phyloP scores from a whole-genome alignment of 345 rosid species.

The Camelina hispida region DNA sequence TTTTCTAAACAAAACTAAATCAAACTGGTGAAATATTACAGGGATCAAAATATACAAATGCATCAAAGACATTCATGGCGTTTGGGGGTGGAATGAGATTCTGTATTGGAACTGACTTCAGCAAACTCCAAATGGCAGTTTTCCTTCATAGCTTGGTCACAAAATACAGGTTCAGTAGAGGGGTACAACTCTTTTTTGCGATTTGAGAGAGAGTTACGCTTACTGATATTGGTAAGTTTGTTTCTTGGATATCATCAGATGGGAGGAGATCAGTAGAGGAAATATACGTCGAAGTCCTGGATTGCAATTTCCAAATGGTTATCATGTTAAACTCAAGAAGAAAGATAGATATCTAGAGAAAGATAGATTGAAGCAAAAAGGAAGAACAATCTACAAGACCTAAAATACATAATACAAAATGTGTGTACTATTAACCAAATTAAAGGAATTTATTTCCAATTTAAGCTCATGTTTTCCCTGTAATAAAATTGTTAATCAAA shows the following conservation, averaged over 20 bases:
- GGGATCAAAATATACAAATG: conserved; percentile 63
- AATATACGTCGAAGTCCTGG: conserved; percentile 79
- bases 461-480: not conserved
- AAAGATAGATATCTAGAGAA: conserved; percentile 44
- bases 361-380: not conserved
- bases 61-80: conserved; percentile 84
- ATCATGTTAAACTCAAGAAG: conserved; percentile 57
- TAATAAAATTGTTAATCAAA: not conserved
- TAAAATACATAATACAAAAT: not conserved
- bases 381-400: not conserved
- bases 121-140: conserved; percentile 83
- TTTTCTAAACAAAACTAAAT: not conserved
- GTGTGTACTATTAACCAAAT: not conserved
- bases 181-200: no score
- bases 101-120: conserved; percentile 88
- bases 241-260: conserved; percentile 50
- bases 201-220: not conserved
- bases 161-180: conserved; percentile 62
- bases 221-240: not conserved
- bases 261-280: conserved; percentile 72
- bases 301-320: conserved; percentile 82
- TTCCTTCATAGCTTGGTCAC: conserved; percentile 86
- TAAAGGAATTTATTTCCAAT: not conserved
- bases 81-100: conserved; percentile 96
- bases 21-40: conserved; percentile 36